Evolutionary conservation across 2,329 filamentous ascomycete genomes (phyloP), one percentile per base, ranked within the genome.

Genomic region (Venturia oleaginea): DNA sequence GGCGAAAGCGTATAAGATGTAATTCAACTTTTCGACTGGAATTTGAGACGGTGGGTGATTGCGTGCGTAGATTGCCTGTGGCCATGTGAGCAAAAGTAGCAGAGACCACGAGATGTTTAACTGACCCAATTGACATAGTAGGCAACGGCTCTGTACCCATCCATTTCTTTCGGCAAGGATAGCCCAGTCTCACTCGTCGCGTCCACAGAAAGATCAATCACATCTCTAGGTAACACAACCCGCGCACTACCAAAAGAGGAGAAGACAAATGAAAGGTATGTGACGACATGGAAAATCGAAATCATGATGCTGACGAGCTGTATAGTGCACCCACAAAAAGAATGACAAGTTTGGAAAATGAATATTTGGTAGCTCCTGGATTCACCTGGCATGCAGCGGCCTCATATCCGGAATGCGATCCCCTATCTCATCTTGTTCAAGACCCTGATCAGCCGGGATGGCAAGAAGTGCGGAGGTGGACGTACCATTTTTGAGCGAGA

Each of bases 1-100:
- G 72, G 91, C 93, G 76, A 97, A 97, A 19, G 92, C 83, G 71
- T 97, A 97, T 19, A 97, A 84, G 4, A 97, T 77, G 72, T 97
- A 93, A 0, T 92, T 97, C 51, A 97, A 83, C 64, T 90, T 88
- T 64, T 92, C 84, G 3, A 83, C 86, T 0, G 90, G 90, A 6
- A 97, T 83, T 72, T 96, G 86, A 72, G 95, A 89, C 0, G 92
- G 92, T n/a, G 86, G 83, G 73, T 94, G 89, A 70, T 93, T 88
- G 64, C 92, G 86, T 46, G 81, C 91, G 75, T 97, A 97, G 69
- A 96, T 93, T 68, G 90, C 90, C 91, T 57, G 30, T 22, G 46
- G 46, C 4, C 22, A 51, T 15, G 46, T 51, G 22, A 51, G 22
- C 81, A 42, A 11, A 2, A 38, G 15, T 43, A 19, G 15, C 40